Evolutionary conservation across 345 rosid species (phyloP).

Genomic region (Zanthoxylum bungeanum): DNA sequence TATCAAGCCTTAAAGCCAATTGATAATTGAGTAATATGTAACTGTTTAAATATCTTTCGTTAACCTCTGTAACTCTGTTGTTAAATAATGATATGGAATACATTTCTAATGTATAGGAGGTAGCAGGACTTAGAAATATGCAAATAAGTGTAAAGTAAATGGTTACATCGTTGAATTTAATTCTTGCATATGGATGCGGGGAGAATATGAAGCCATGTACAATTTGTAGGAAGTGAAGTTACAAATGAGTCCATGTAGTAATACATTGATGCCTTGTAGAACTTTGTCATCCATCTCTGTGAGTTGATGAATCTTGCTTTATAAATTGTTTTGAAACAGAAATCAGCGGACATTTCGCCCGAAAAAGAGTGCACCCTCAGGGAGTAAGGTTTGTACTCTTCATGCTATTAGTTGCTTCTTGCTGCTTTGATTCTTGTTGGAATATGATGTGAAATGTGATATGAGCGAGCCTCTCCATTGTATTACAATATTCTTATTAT

Average conservation of each 20-base stretch:
- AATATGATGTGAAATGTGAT: background rate
- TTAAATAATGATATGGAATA: background rate
- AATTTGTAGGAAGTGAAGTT: background rate
- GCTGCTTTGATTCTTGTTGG: background rate
- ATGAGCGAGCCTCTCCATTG: background rate
- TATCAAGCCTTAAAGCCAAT: background rate
- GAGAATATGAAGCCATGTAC: background rate
- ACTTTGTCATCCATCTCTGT: background rate
- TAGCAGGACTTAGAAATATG: background rate
- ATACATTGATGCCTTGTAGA: constrained; percentile 10
- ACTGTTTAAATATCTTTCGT: background rate
- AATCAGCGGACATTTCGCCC: constrained; percentile 98
- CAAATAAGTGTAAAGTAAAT: background rate
- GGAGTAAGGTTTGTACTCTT: constrained; percentile 78
- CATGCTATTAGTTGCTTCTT: background rate
- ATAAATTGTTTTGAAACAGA: constrained; percentile 39
- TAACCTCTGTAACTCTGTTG: background rate
- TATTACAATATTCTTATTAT: background rate
- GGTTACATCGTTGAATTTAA: background rate
- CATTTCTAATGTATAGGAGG: too few relatives aligned
- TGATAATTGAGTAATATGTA: background rate
- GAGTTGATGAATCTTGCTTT: constrained; percentile 13
- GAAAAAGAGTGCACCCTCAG: constrained; percentile 95
- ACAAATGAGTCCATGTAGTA: background rate
- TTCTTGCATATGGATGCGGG: background rate